Conservation (phyloP, 1,284 basidiomycete species). For the Cryptococcus sp. region DNA sequence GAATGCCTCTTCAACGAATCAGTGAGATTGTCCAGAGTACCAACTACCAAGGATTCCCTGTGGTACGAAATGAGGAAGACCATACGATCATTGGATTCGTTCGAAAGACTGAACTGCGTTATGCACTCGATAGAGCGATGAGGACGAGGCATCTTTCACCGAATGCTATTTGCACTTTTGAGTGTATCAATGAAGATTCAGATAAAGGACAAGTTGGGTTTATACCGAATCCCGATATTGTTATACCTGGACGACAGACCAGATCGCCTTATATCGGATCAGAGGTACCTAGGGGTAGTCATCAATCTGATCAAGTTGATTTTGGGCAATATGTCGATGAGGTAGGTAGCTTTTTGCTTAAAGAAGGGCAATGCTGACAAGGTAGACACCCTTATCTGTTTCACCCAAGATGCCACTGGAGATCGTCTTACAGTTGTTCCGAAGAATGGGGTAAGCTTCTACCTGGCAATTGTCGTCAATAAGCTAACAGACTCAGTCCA, state of each 20-base stretch:
- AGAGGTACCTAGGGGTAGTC: constrained; percentile 14
- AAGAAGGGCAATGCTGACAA: not conserved
- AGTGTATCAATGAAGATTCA: constrained; percentile 29
- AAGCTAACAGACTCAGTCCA: constrained; percentile 56
- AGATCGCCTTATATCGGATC: constrained; percentile 5
- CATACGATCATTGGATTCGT: constrained; percentile 79
- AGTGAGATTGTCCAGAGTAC: constrained; percentile 67
- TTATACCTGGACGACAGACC: constrained; percentile 21
- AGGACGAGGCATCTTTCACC: constrained; percentile 59
- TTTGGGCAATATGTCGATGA: constrained; percentile 90
- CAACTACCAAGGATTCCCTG: constrained; percentile 84
- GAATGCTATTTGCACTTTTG: constrained; percentile 69
- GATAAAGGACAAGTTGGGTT: constrained; percentile 16
- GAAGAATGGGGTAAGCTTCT: constrained; percentile 79
- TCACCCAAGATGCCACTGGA: constrained; percentile 90
- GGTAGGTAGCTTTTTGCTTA: constrained; percentile 50
- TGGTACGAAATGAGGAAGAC: constrained; percentile 57
- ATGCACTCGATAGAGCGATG: constrained; percentile 74
- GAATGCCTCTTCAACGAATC: constrained; percentile 70
- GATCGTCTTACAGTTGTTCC: constrained; percentile 94
- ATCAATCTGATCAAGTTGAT: constrained; percentile 54
- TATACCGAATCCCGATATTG: constrained; percentile 26
- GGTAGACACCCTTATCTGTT: constrained; percentile 83
- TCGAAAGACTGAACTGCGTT: constrained; percentile 75
- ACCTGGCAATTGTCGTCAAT: not conserved